A percentile compares a stretch with the other conserved stretches of the same genome.
Conservation (phyloP, 2,329 filamentous ascomycete species). For the Decorospora gaudefroyi region DNA sequence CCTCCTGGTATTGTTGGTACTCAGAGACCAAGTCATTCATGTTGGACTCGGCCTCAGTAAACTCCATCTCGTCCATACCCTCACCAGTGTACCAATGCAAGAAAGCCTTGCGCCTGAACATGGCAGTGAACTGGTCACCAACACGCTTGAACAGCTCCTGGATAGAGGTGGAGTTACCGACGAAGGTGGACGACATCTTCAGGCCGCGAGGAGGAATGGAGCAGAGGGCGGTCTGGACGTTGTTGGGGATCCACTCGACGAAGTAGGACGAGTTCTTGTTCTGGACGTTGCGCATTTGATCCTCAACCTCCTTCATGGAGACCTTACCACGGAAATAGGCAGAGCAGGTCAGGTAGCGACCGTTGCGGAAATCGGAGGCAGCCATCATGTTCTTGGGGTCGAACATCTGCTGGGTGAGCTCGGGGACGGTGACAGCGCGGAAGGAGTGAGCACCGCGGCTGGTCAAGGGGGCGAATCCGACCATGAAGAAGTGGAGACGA, state of each 20-base stretch:
- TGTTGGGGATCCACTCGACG: slow-evolving; percentile 99
- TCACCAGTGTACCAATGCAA: slow-evolving; percentile 99
- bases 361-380: slow-evolving; percentile 99
- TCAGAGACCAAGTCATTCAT: slow-evolving; percentile 99
- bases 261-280: slow-evolving; percentile 99
- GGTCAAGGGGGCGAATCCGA: slow-evolving; percentile 97
- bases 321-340: slow-evolving; percentile 99
- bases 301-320: slow-evolving; percentile 99
- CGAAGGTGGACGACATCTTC: slow-evolving; percentile 99
- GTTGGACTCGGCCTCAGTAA: slow-evolving; percentile 99
- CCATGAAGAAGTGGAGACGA: slow-evolving; percentile 99
- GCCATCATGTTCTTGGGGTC: slow-evolving; percentile 99
- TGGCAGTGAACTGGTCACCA: slow-evolving; percentile 98
- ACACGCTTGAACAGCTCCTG: slow-evolving; percentile 99
- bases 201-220: slow-evolving; percentile 96
- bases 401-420: slow-evolving; percentile 99
- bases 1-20: slow-evolving; percentile 99
- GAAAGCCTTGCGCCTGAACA: slow-evolving; percentile 99
- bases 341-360: slow-evolving; percentile 98
- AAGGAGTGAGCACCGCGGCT: slow-evolving; percentile 90
- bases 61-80: slow-evolving; percentile 99
- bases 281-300: slow-evolving; percentile 99
- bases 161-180: slow-evolving; percentile 99
- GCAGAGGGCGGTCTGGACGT: slow-evolving; percentile 99
- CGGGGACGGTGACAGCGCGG: slow-evolving; percentile 95